These are phyloP conservation scores for Sapria himalayana DNA, from an alignment of 345 rosid species.

Conservation along the genomic window DNA sequence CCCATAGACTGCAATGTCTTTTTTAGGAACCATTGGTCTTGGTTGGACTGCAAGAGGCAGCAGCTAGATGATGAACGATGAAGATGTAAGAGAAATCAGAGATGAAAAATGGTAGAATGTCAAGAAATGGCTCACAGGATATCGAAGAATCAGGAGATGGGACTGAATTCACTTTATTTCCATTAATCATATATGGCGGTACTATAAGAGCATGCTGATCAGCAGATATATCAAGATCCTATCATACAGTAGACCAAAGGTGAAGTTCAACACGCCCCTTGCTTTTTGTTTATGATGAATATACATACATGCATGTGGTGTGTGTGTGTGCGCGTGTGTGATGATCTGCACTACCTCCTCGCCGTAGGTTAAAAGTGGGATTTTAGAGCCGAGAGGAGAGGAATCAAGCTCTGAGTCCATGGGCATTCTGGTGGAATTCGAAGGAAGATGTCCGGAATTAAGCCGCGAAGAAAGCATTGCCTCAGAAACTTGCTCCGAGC, in stretches of 20 bases:
- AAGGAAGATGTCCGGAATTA: constrained; percentile 21
- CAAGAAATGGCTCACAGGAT: constrained; percentile 27
- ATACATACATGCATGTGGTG: no score
- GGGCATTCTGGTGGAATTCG: constrained; percentile 12
- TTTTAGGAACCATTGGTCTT: constrained; percentile 69
- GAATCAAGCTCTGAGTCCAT: constrained; percentile 32
- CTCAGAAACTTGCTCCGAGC: constrained; percentile 25
- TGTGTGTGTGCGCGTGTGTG: no score
- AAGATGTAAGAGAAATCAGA: constrained; percentile 1
- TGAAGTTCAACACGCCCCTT: no score
- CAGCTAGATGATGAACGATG: neutral
- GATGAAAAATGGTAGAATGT: neutral
- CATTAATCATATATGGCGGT: constrained; percentile 41
- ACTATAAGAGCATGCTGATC: constrained; percentile 64
- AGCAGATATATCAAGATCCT: constrained; percentile 56
- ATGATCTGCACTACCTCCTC: no score
- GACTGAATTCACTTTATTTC: constrained; percentile 31
- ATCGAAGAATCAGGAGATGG: constrained; percentile 30
- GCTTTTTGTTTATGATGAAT: no score
- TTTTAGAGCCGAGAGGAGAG: constrained; percentile 25
- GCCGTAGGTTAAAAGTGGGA: constrained; percentile 54
- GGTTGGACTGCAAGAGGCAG: constrained; percentile 36
- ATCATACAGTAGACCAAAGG: no score
- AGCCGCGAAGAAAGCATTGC: constrained; percentile 27
- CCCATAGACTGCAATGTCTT: constrained; percentile 69